These are phyloP conservation scores for Ganoderma multipileum DNA, from an alignment of 1,284 basidiomycete genomes.

Conservation along the genomic window DNA sequence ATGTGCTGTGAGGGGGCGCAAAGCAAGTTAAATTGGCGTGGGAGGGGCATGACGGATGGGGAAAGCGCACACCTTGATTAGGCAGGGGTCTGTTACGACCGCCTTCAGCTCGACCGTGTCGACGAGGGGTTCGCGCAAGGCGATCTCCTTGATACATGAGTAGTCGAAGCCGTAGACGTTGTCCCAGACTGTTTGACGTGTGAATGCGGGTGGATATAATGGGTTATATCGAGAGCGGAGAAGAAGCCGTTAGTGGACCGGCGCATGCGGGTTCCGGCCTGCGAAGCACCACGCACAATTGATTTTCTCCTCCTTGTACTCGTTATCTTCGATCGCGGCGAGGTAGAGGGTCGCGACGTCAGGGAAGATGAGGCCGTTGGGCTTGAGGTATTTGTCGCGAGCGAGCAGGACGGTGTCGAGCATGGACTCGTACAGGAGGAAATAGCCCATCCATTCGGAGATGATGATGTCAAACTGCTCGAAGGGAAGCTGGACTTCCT, in stretches of 20 bases:
- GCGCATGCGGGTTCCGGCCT: not conserved
- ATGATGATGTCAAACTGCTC: constrained; percentile 98
- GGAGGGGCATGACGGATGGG: not conserved
- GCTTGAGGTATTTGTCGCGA: constrained; percentile 95
- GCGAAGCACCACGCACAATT: constrained; percentile 71
- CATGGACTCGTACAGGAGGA: constrained; percentile 98
- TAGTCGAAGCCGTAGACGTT: constrained; percentile 99
- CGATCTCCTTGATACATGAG: constrained; percentile 99
- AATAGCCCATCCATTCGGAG: constrained; percentile 99
- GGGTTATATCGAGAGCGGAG: not conserved
- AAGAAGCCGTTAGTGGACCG: not conserved
- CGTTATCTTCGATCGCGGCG: constrained; percentile 98
- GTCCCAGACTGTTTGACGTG: constrained; percentile 86
- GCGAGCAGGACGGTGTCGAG: constrained; percentile 97
- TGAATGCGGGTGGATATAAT: not conserved
- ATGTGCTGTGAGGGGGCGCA: constrained; percentile 67
- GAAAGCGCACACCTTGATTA: constrained; percentile 70
- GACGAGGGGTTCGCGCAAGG: constrained; percentile 94
- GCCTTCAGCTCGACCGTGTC: constrained; percentile 97
- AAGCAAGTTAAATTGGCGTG: not conserved
- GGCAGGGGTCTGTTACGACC: constrained; percentile 89
- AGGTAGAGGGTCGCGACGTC: constrained; percentile 94
- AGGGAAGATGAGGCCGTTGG: constrained; percentile 93
- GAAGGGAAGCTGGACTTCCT: constrained; percentile 88
- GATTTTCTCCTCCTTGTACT: constrained; percentile 99